These are phyloP conservation scores for Xylaria arbuscula DNA, from an alignment of 2,329 filamentous ascomycete genomes.

Conservation along the genomic window DNA sequence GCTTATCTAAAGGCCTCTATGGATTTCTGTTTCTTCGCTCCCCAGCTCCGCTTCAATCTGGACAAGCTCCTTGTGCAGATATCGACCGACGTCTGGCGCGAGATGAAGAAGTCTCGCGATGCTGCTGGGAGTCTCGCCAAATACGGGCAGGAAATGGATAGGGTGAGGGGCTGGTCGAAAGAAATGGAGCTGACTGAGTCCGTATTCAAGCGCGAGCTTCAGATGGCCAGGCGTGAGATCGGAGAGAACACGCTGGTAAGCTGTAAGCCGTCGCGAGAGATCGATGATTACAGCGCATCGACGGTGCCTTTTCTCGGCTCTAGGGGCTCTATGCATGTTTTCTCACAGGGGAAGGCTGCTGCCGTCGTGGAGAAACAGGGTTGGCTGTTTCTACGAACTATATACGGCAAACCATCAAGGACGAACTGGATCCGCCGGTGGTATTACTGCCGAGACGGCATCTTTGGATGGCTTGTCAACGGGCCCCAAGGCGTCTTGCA, in stretches of 20 bases:
- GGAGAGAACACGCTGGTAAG: slow-evolving; percentile 78
- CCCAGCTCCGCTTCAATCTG: slow-evolving; percentile 83
- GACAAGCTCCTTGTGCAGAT: slow-evolving; percentile 88
- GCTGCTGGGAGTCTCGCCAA: slow-evolving; percentile 71
- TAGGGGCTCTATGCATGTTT: slow-evolving; percentile 72
- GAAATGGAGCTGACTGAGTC: slow-evolving; percentile 94
- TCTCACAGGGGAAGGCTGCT: slow-evolving; percentile 63
- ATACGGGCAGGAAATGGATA: slow-evolving; percentile 85
- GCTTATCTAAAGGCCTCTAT: slow-evolving; percentile 90
- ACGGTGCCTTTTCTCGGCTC: slow-evolving; percentile 89
- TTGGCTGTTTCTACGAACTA: slow-evolving; percentile 86
- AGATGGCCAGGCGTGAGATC: slow-evolving; percentile 81
- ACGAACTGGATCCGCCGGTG: slow-evolving; percentile 92
- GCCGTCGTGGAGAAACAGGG: slow-evolving; percentile 84
- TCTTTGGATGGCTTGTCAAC: slow-evolving; percentile 94
- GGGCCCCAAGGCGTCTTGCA: slow-evolving; percentile 89
- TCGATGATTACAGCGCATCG: slow-evolving; percentile 91
- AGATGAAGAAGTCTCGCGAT: slow-evolving; percentile 80
- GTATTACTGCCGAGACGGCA: slow-evolving; percentile 96
- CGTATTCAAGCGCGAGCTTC: slow-evolving; percentile 83
- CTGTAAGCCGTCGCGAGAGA: slow-evolving; percentile 85
- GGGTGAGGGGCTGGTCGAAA: slow-evolving; percentile 90
- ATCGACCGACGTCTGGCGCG: slow-evolving; percentile 87
- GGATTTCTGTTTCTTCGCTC: slow-evolving; percentile 90
- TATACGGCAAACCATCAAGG: slow-evolving; percentile 87